Percentiles rank a stretch among this genome's conserved stretches.
Conservation (phyloP, 352 stramenopile genomes). For the Phytophthora fragariae region DNA sequence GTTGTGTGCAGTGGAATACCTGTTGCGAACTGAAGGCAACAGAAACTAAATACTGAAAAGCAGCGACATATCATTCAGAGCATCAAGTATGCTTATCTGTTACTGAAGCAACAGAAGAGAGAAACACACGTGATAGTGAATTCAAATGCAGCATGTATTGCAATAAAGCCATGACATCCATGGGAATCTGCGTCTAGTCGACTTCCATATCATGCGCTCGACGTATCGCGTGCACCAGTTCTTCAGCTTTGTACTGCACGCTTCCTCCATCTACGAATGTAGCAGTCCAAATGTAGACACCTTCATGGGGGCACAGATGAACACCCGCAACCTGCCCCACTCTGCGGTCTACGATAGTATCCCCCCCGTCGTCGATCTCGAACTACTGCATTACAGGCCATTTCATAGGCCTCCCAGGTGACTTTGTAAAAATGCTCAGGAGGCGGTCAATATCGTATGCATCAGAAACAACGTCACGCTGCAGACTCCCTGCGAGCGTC, state of each 20-base stretch:
- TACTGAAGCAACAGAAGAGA: not conserved
- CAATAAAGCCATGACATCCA: not conserved
- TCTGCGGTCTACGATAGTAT: not conserved
- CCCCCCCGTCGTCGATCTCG: not conserved
- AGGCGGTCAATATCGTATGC: slow-evolving; percentile 3
- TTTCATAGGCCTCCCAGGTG: slow-evolving; percentile 4
- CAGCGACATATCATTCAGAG: not conserved
- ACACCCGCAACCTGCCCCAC: slow-evolving; percentile 10
- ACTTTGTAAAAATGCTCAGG: slow-evolving; percentile 1
- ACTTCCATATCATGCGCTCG: slow-evolving; percentile 2
- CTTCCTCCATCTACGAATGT: slow-evolving; percentile 11
- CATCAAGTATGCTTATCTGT: not conserved
- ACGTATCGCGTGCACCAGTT: slow-evolving; percentile 10
- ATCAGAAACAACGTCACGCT: not conserved
- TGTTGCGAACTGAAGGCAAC: not conserved
- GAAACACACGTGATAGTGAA: not conserved
- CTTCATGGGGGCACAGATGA: slow-evolving; percentile 2
- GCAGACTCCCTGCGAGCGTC: not conserved
- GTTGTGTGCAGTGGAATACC: not conserved
- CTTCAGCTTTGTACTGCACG: slow-evolving; percentile 2
- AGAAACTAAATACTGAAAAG: slow-evolving; percentile 17
- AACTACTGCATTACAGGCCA: slow-evolving; percentile 15
- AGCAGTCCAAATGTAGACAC: slow-evolving; percentile 10
- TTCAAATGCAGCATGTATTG: not conserved
- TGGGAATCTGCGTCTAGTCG: not conserved